These are phyloP conservation scores for Erigeron philadelphicus DNA, from an alignment of 140 eudicot species.

Conservation along the genomic window DNA sequence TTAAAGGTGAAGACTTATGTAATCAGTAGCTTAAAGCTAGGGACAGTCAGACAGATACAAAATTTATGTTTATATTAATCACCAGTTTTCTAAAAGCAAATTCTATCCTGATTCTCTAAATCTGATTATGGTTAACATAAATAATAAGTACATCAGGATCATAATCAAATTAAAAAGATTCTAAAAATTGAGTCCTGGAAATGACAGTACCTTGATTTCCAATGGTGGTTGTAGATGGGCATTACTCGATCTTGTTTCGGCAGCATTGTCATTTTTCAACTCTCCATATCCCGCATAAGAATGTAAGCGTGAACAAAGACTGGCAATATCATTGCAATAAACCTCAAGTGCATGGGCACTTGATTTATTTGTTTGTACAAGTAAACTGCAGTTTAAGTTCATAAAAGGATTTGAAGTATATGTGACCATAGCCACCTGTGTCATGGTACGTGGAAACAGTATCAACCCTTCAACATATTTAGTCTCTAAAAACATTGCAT, in stretches of 20 bases:
- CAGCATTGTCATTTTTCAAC: slow-evolving; percentile 28
- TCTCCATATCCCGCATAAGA: slow-evolving; percentile 28
- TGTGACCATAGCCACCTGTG: slow-evolving; percentile 57
- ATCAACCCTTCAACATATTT: slow-evolving; percentile 63
- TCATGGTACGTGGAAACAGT: slow-evolving; percentile 61
- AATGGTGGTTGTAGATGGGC: slow-evolving; percentile 21
- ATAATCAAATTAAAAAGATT: too few species aligned
- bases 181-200: neutral
- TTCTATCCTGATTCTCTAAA: neutral
- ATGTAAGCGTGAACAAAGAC: slow-evolving; percentile 35
- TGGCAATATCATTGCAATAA: slow-evolving; percentile 48
- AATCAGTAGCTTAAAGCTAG: neutral
- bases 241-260: slow-evolving; percentile 28
- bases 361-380: slow-evolving; percentile 56
- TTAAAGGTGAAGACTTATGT: neutral
- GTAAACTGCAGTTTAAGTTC: slow-evolving; percentile 44
- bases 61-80: neutral
- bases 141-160: neutral
- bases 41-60: neutral
- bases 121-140: neutral
- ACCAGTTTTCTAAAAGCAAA: slow-evolving; percentile 3
- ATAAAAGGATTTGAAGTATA: slow-evolving; percentile 28
- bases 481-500: slow-evolving; percentile 32
- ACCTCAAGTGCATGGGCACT: slow-evolving; percentile 40
- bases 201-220: slow-evolving; percentile 49